Evolutionary conservation across 768 basidiomycete species (phyloP), one percentile per base, ranked within the genome.

Genomic region (Amanita subjunquillea): DNA sequence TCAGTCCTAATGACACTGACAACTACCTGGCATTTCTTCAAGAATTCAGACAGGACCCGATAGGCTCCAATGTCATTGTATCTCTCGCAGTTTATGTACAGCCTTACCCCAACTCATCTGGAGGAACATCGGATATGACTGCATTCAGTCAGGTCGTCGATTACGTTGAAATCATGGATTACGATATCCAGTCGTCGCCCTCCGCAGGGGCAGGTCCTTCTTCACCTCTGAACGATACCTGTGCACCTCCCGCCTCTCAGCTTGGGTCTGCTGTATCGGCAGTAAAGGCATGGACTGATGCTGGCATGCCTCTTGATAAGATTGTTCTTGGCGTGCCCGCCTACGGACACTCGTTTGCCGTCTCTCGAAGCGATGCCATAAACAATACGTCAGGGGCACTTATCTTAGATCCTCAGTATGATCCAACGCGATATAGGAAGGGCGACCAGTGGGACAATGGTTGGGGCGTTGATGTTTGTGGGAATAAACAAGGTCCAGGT

Each of bases 311-410:
- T 15, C 67, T 73, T 6, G 66, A 74, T 57, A 64, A 72, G 69
- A 83, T 95, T 53, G 79, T 91, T 27, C 79, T 97, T 6, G 94
- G 92, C 50, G 82, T 95, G 0, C 80, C 92, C 10, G 70, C 84
- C 15, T 95, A 91, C 66, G 90, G 89, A 0, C 91, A 91, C 67
- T 81, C 88, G 20, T 93, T 72, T 72, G 72, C 78, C 37, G 60
- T 72, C 6, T 43, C 62, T 3, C 56, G 59, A 13, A 58, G 54
- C 17, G 57, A 67, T 34, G 79, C 79, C 54, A 55, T 61, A 3
- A 51, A 60, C 22, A 61, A 59, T 20, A 60, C 57, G n/a, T 61
- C 63, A 25, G 55, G 60, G 3, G 56, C 58, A 7, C 62, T 85
- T 29, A 66, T 67, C n/a, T 34, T 72, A 15, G 85, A 74, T 65